phyloP scores from a whole-genome alignment of 108 stramenopile species.

The Mediolabrus comicus region DNA sequence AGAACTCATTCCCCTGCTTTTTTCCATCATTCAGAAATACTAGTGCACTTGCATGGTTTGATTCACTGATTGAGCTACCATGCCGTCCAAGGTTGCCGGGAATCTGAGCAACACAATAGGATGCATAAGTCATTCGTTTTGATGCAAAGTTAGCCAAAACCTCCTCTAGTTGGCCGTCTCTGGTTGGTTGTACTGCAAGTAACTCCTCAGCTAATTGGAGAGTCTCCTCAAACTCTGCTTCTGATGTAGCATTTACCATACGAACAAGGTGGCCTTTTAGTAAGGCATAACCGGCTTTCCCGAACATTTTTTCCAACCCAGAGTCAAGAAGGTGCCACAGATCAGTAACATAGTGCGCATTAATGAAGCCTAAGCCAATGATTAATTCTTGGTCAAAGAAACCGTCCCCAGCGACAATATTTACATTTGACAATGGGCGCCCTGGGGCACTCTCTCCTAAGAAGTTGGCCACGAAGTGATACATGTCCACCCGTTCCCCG shows the following conservation, averaged over 20 bases:
- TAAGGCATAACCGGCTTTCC: background rate
- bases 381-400: slow-evolving; percentile 8
- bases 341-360: slow-evolving; percentile 1
- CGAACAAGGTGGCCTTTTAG: background rate
- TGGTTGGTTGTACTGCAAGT: background rate
- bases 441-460: slow-evolving; percentile 1
- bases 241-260: background rate
- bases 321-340: background rate
- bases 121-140: background rate
- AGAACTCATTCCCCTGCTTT: background rate
- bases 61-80: background rate
- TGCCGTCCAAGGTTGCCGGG: background rate
- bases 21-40: slow-evolving; percentile 3
- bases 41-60: slow-evolving; percentile 7
- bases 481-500: slow-evolving; percentile 7
- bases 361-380: background rate
- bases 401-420: slow-evolving; percentile 5
- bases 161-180: background rate
- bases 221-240: background rate
- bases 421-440: background rate
- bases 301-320: slow-evolving; percentile 3
- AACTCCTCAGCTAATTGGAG: background rate
- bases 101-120: background rate
- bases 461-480: slow-evolving; percentile 10
- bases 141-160: background rate